Evolutionary conservation across 345 rosid genomes (phyloP), one percentile per base, ranked within the genome.

Genomic region (Hypericum perforatum): DNA sequence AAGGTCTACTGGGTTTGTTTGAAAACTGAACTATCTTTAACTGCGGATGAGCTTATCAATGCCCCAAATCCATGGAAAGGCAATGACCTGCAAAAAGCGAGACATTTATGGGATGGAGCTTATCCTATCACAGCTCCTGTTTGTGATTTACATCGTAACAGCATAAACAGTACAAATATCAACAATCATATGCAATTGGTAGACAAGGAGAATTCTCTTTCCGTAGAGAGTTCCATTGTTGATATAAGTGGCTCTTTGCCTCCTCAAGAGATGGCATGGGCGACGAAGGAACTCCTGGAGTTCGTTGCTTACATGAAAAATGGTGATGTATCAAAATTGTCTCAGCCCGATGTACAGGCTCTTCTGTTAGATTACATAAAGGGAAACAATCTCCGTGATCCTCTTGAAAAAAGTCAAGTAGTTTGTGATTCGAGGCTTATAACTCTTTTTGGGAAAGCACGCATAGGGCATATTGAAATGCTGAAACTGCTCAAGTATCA

Each of bases 401-500:
- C 96, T 61, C 52, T 10, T 39, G 74, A 72, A 64, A 78, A 81
- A 64, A 69, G 77, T 61, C 81, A 81, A 63, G 76, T 92, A 61
- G 12, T 85, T 43, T 91, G 98, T 58, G 98, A 91, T 56, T 41
- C 62, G 47, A 81, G 71, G 78, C 96, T 91, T 49, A 48, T 64
- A 53, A 80, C 66, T 62, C 75, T 91, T 57, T 88, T 92, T 74
- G 85, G 88, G 11, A 81, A 67, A 72, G 64, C 58, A 55, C 74
- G 77, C 58, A 70, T 88, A 54, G 95, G 82, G 44, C 95, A 80
- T 63, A 56, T 85, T 75, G 96, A 92, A 74, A 87, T 92, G 98
- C 78, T 78, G 49, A 85, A 79, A 78, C 89, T 87, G 75, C 82
- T 91, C 10, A 90, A 85, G 62, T 66, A 67, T 58, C 98, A 92